Evolutionary conservation across 345 rosid species (phyloP).

Genomic region (Draba incana): DNA sequence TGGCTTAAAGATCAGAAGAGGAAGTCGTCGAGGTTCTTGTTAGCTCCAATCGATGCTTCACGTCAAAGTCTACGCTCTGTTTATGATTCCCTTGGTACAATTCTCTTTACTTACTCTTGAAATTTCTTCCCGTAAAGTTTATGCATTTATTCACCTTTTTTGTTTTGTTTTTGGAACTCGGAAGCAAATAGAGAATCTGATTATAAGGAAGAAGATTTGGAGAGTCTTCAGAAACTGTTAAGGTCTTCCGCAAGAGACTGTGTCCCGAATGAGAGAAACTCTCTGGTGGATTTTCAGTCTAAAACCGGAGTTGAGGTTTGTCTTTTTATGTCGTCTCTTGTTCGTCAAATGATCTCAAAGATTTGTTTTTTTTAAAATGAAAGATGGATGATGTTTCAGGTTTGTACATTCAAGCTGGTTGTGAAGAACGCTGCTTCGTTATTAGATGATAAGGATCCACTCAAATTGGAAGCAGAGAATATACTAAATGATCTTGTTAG

Average conservation of each 20-base stretch:
- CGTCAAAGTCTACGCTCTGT: slow-evolving; percentile 77
- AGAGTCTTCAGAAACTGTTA: slow-evolving; percentile 59
- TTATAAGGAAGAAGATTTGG: slow-evolving; percentile 51
- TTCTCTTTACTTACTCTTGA: background rate
- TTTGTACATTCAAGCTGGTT: slow-evolving; percentile 87
- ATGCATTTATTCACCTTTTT: background rate
- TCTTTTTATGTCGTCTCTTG: too few relatives aligned
- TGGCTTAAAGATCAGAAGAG: slow-evolving; percentile 97
- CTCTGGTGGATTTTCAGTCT: slow-evolving; percentile 86
- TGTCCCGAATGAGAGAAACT: slow-evolving; percentile 68
- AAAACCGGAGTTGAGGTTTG: slow-evolving; percentile 89
- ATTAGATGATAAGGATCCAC: slow-evolving; percentile 77
- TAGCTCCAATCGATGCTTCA: slow-evolving; percentile 97
- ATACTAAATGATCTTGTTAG: slow-evolving; percentile 72
- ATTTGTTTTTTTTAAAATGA: background rate
- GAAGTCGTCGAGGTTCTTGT: slow-evolving; percentile 71
- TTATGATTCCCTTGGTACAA: slow-evolving; percentile 58
- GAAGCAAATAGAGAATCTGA: slow-evolving; percentile 49
- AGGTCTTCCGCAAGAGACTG: slow-evolving; percentile 89
- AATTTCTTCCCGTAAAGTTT: background rate
- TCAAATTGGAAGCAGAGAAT: slow-evolving; percentile 80
- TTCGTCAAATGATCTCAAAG: background rate
- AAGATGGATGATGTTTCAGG: slow-evolving; percentile 49
- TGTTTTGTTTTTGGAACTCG: background rate
- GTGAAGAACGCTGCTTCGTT: slow-evolving; percentile 92